Evolutionary conservation across 2,329 filamentous ascomycete genomes (phyloP).

Genomic region (Aureobasidium namibiae): DNA sequence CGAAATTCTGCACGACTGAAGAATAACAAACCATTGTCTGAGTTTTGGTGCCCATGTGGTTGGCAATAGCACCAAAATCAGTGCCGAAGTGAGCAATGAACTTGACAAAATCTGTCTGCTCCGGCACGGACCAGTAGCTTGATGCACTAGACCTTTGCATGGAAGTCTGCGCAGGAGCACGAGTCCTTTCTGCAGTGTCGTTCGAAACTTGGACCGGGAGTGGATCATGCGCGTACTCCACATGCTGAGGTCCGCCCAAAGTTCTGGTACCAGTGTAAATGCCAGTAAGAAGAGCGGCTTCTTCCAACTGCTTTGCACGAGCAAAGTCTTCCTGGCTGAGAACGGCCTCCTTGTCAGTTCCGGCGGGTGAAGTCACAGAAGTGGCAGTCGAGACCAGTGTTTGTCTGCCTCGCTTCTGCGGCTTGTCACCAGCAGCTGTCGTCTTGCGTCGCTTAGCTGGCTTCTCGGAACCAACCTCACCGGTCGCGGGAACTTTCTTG

Average conservation of each 20-base stretch:
- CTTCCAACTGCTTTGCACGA: constrained; percentile 22
- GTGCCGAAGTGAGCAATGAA: constrained; percentile 68
- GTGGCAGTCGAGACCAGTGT: constrained; percentile 29
- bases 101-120: constrained; percentile 67
- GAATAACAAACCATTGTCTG: constrained; percentile 64
- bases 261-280: constrained; percentile 19
- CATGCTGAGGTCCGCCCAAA: constrained; percentile 6
- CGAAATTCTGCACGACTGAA: not conserved
- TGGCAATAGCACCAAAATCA: constrained; percentile 67
- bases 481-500: constrained; percentile 24
- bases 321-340: constrained; percentile 26
- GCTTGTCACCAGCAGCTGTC: constrained; percentile 24
- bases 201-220: constrained; percentile 3
- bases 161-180: constrained; percentile 12
- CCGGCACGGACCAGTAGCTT: constrained; percentile 82
- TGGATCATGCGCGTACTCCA: constrained; percentile 13
- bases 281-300: constrained; percentile 25
- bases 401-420: constrained; percentile 15
- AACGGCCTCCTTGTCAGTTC: constrained; percentile 21
- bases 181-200: constrained; percentile 10
- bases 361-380: constrained; percentile 28
- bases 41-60: constrained; percentile 76
- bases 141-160: constrained; percentile 36
- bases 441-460: constrained; percentile 22
- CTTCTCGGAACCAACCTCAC: constrained; percentile 25